These are phyloP conservation scores for Xylaria scruposa DNA, from an alignment of 495 filamentous ascomycete genomes.

Conservation along the genomic window DNA sequence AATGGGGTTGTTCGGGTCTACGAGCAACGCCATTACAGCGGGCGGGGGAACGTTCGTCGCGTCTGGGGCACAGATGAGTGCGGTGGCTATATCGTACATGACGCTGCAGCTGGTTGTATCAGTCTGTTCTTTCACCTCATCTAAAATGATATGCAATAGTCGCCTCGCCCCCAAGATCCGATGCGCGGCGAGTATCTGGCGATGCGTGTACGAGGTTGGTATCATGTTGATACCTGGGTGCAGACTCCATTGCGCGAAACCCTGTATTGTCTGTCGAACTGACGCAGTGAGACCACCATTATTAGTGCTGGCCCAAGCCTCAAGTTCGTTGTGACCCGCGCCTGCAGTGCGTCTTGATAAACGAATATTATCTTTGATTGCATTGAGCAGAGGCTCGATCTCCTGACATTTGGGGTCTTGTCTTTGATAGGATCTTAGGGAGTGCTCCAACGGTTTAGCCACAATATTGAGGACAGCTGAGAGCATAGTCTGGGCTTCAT, in stretches of 20 bases:
- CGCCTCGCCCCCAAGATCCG: conserved; percentile 73
- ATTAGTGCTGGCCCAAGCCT: conserved; percentile 70
- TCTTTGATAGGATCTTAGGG: conserved; percentile 73
- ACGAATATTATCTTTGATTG: conserved; percentile 71
- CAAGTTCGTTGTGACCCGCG: conserved; percentile 73
- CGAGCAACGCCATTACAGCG: conserved; percentile 32
- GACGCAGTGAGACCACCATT: conserved; percentile 67
- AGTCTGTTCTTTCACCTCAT: conserved; percentile 67
- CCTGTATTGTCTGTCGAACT: conserved; percentile 69
- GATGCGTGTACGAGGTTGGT: conserved; percentile 79
- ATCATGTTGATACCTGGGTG: conserved; percentile 67
- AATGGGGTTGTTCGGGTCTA: conserved; percentile 36
- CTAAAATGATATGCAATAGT: conserved; percentile 66
- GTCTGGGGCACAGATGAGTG: conserved; percentile 76
- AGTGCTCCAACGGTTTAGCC: conserved; percentile 75
- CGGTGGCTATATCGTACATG: conserved; percentile 75
- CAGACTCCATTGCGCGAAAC: conserved; percentile 75
- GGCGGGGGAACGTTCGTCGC: conserved; percentile 55
- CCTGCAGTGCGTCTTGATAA: conserved; percentile 68
- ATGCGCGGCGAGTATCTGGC: conserved; percentile 69
- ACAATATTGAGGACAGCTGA: conserved; percentile 82
- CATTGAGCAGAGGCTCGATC: conserved; percentile 72
- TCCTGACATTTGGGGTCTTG: conserved; percentile 71
- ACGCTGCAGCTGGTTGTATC: conserved; percentile 62
- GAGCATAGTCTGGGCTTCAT: conserved; percentile 82